phyloP scores from a whole-genome alignment of 768 basidiomycete genomes.

The Suillus luteus region DNA sequence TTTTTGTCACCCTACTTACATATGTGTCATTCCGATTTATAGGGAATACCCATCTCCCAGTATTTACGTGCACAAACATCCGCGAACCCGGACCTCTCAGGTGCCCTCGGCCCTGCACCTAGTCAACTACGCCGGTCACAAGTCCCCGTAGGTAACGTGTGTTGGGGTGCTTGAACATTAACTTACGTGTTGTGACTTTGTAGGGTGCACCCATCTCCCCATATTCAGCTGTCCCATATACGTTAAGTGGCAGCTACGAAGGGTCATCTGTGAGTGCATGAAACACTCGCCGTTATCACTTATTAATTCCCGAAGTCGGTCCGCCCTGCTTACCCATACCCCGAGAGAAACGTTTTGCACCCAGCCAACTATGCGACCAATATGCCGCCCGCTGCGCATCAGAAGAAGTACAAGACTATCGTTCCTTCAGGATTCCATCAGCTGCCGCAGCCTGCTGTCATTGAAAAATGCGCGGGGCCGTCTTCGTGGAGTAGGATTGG shows the following conservation, averaged over 20 bases:
- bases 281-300: neutral
- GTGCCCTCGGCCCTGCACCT: slow-evolving; percentile 6
- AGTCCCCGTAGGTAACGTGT: neutral
- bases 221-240: slow-evolving; percentile 28
- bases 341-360: slow-evolving; percentile 32
- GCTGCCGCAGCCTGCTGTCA: slow-evolving; percentile 17
- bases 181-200: neutral
- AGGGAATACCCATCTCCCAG: slow-evolving; percentile 3
- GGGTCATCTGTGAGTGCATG: slow-evolving; percentile 15
- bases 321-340: slow-evolving; percentile 31
- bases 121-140: neutral
- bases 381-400: slow-evolving; percentile 10
- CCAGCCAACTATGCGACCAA: slow-evolving; percentile 20
- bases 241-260: slow-evolving; percentile 19
- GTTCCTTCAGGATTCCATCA: slow-evolving; percentile 25
- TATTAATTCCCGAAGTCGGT: slow-evolving; percentile 15
- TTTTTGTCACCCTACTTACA: neutral
- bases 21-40: neutral
- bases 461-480: slow-evolving; percentile 14
- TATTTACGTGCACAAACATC: slow-evolving; percentile 15
- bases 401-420: slow-evolving; percentile 14
- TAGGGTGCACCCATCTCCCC: slow-evolving; percentile 16
- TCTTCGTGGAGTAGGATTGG: slow-evolving; percentile 3
- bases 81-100: neutral
- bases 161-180: neutral